Evolutionary conservation across 345 rosid species (phyloP), one percentile per base, ranked within the genome.

Genomic region (Dipteronia dyeriana): DNA sequence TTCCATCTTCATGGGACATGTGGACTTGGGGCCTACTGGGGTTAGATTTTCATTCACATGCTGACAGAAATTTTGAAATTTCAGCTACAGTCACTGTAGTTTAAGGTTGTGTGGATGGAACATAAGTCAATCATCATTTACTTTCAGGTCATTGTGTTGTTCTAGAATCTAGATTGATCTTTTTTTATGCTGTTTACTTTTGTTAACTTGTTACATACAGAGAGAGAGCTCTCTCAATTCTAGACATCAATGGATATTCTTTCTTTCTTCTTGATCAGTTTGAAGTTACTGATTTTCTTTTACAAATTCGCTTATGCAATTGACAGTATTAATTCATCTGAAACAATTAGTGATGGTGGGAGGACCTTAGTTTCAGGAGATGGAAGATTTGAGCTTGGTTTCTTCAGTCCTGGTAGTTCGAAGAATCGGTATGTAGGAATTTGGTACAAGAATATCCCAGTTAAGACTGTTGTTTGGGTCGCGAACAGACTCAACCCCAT

Each of bases 391-490:
- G 45, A 41, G 45, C 45, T 41, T 41, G 89, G 89, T 34, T 84
- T 86, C 72, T 86, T 81, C 84, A 84, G 81, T 70, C 89, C 89
- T 26, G 73, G 78, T 5, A 76, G 71, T 68, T 88, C 94, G 62
- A 68, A 43, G 41, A 87, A 79, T 5, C 84, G 80, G 63, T 90
- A 84, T 54, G 12, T 88, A 9, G 94, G 91, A 45, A 87, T 90
- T 16, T 87, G 91, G 91, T 88, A 81, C 82, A 87, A 81, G 82
- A 79, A 80, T 10, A 74, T 87, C 62, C 80, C 84, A 16, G 23
- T 0, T 22, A 25, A 17, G 49, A 62, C 68, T 43, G 76, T 74
- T 62, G 76, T 74, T 74, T 90, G 91, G 91, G 89, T 88, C 6
- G 91, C 93, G 10, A 88, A 88, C 62, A 74, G 90, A 73, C 78